A percentile compares a stretch with the other conserved stretches of the same genome.
phyloP scores from a whole-genome alignment of 306 rosid species.

The Malus domestica region ASM211411v1 NC_041805.1:439501-440000 shows the following conservation, averaged over 20 bases:
- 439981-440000: not conserved
- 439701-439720: conserved; percentile 49
- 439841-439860: conserved; percentile 21
- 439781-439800: conserved; percentile 36
- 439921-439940: not conserved
- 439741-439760: conserved; percentile 41
- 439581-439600: conserved; percentile 1
- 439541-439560: not conserved
- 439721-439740: conserved; percentile 45
- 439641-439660: conserved; percentile 1
- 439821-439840: conserved; percentile 52
- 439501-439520: not conserved
- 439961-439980: not conserved
- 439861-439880: not conserved
- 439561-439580: not conserved
- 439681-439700: conserved; percentile 88
- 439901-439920: conserved; percentile 1
- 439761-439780: conserved; percentile 34
- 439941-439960: not conserved
- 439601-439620: conserved; percentile 5
- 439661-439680: conserved; percentile 51
- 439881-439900: not conserved
- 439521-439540: not conserved
- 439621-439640: not conserved
- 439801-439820: conserved; percentile 36